Percentiles rank a stretch among this genome's conserved stretches.
Evolutionary conservation across 164 flowering plant genomes (phyloP).

Genomic region (Aristolochia fimbriata): DNA sequence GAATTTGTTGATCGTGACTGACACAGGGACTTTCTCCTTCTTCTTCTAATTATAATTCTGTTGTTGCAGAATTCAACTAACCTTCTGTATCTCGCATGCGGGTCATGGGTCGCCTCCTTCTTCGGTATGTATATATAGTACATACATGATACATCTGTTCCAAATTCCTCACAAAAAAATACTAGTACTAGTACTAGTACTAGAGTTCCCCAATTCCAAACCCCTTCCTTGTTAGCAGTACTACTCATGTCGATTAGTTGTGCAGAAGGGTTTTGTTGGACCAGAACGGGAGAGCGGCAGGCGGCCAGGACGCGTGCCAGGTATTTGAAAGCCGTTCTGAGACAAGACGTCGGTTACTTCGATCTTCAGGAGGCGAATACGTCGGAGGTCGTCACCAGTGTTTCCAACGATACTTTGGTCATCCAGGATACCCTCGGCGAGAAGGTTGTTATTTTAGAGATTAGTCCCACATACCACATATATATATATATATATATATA

Average conservation of each 20-base stretch:
- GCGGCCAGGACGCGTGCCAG: conserved; percentile 59
- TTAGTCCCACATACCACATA: too few relatives aligned
- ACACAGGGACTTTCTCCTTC: background rate
- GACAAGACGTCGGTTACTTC: conserved; percentile 83
- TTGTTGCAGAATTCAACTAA: conserved; percentile 1
- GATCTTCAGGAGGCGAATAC: conserved; percentile 70
- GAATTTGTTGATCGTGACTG: background rate
- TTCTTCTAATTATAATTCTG: background rate
- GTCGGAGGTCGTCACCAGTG: conserved; percentile 59
- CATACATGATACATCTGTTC: too few relatives aligned
- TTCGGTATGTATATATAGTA: background rate
- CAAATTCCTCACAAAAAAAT: too few relatives aligned
- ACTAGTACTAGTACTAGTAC: too few relatives aligned
- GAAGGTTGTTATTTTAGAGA: too few relatives aligned
- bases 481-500: too few relatives aligned
- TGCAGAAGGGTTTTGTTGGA: conserved; percentile 86
- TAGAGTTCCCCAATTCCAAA: too few relatives aligned
- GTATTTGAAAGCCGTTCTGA: conserved; percentile 65
- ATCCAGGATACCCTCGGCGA: conserved; percentile 76
- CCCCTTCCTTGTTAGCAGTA: too few relatives aligned
- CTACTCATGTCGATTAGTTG: too few relatives aligned
- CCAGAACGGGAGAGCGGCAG: conserved; percentile 80
- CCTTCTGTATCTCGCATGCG: conserved; percentile 9
- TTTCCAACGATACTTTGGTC: conserved; percentile 69
- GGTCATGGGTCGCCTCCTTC: conserved; percentile 7